Evolutionary conservation across 2,329 filamentous ascomycete genomes (phyloP), one percentile per base, ranked within the genome.

Genomic region (Ophiostoma pallidulum): DNA sequence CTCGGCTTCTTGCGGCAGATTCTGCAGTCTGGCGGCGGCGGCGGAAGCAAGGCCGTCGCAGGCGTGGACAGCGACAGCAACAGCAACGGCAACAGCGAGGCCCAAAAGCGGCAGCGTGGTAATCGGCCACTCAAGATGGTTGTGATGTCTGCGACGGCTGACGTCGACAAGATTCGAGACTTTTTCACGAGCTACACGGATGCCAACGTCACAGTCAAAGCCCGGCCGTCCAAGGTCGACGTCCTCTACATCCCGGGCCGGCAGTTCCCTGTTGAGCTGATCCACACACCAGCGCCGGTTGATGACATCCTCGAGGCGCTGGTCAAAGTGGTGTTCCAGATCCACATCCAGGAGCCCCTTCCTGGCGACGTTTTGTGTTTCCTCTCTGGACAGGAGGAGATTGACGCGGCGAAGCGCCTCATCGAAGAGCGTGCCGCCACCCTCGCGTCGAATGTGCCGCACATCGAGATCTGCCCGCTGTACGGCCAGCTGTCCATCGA

Each of bases 61-160:
- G 4, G n/a, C n/a, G n/a, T n/a, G n/a, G n/a, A n/a, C n/a, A n/a
- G 12, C 7, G 24, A 29, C 13, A 41, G 13, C 18, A 33, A 8
- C 2, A 14, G n/a, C 26, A 36, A 24, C 14, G 26, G 9, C 2
- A 4, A 16, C 18, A 41, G 18, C n/a, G 36, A 33, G 13, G 35
- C 36, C 5, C 16, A 38, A 33, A 41, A 51, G 76, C 38, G 80
- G 80, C 7, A 45, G 8, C 78, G 84, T 4, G 80, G 82, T 8
- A 85, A 84, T 5, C 69, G 84, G 26, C 82, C 85, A 1, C 68
- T 98, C 48, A 97, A 95, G 63, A 80, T 97, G 4, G 78, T 95
- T 29, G 78, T 97, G 60, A 98, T 98, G 92, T 96, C 90, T 73
- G 92, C 92, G 42, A 98, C 92, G 7, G 87, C 89, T 32, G 87